Percentiles rank a stretch among this genome's conserved stretches.
phyloP scores from a whole-genome alignment of 306 rosid species.

The Pyrus communis region DNA sequence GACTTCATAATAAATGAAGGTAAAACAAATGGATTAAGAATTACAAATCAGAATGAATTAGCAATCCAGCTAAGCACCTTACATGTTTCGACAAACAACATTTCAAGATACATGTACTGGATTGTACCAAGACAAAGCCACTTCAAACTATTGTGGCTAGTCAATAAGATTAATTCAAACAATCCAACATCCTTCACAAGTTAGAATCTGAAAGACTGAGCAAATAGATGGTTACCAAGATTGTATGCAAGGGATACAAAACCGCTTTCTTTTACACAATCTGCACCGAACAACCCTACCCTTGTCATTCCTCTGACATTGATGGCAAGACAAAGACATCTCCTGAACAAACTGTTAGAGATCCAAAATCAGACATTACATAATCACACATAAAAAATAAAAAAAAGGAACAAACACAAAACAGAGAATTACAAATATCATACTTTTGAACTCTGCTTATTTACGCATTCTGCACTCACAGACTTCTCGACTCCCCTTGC shows the following conservation, averaged over 20 bases:
- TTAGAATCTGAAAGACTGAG: background rate
- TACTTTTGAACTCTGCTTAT: background rate
- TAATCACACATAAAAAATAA: background rate
- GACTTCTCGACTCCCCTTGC: background rate
- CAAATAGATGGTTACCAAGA: constrained; percentile 37
- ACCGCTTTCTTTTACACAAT: constrained; percentile 33
- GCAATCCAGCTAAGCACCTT: background rate
- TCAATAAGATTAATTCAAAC: background rate
- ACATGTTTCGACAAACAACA: background rate
- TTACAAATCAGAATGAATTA: background rate
- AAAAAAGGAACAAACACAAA: background rate
- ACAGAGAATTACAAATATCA: background rate
- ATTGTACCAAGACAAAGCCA: background rate
- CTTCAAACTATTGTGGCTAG: background rate
- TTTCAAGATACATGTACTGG: background rate
- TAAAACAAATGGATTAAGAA: too few relatives aligned
- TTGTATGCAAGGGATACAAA: constrained; percentile 42
- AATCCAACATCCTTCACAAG: background rate
- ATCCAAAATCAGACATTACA: background rate
- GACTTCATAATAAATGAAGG: too few relatives aligned
- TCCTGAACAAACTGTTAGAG: constrained; percentile 33
- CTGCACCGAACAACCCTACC: constrained; percentile 55
- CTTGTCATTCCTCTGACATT: constrained; percentile 76
- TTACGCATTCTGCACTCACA: background rate
- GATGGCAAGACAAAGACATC: constrained; percentile 59